phyloP scores from a whole-genome alignment of 176 grass and related monocot genomes.

The Canna indica region DNA sequence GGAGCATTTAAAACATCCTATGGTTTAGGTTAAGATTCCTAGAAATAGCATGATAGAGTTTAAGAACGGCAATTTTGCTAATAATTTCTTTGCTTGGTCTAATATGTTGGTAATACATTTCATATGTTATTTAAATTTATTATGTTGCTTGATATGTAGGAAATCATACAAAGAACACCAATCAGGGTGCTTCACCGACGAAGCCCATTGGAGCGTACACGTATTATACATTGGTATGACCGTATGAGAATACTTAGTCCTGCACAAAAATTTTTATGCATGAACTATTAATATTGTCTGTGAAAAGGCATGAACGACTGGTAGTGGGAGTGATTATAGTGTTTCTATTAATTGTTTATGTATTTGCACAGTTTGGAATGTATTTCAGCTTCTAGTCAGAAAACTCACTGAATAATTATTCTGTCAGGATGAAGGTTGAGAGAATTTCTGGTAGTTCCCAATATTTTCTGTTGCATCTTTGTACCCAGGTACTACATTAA shows the following conservation, averaged over 20 bases:
- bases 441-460: constrained; percentile 42
- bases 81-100: neutral
- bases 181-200: constrained; percentile 85
- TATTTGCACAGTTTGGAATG: neutral
- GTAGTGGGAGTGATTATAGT: neutral
- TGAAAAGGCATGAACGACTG: no score
- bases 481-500: constrained; percentile 52
- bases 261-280: constrained; percentile 8
- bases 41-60: neutral
- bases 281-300: neutral
- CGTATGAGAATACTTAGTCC: constrained; percentile 32
- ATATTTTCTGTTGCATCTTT: constrained; percentile 86
- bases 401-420: constrained; percentile 5
- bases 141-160: constrained; percentile 33
- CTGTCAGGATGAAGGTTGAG: constrained; percentile 76
- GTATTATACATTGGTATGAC: constrained; percentile 81
- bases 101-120: neutral
- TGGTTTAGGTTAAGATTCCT: neutral
- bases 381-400: neutral
- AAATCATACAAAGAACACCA: constrained; percentile 79
- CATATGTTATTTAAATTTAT: neutral
- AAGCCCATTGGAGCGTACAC: constrained; percentile 70
- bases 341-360: neutral
- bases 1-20: neutral
- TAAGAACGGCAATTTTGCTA: neutral